phyloP scores from a whole-genome alignment of 805 yeast species.

The Pichia manshurica region DNA sequence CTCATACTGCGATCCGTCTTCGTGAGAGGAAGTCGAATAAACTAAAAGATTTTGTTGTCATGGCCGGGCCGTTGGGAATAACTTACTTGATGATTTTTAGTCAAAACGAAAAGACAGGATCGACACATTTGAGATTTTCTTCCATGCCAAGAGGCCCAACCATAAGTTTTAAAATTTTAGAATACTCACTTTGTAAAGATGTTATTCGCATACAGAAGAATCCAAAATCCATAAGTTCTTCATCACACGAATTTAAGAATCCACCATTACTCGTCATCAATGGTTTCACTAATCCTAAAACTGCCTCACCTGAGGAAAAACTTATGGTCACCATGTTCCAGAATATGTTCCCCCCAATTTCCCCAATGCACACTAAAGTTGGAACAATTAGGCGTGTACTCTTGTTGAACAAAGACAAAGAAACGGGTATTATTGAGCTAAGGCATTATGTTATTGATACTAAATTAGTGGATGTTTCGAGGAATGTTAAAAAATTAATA shows the following conservation, averaged over 20 bases:
- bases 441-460: conserved; percentile 90
- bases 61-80: conserved; percentile 96
- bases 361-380: conserved; percentile 76
- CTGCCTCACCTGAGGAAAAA: conserved; percentile 67
- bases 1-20: conserved; percentile 88
- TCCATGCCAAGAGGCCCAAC: conserved; percentile 95
- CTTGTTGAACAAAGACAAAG: conserved; percentile 67
- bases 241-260: conserved; percentile 52
- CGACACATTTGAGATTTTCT: conserved; percentile 75
- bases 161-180: conserved; percentile 68
- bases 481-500: conserved; percentile 65
- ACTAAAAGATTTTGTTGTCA: conserved; percentile 89
- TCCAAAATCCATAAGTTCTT: conserved; percentile 73
- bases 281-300: conserved; percentile 71
- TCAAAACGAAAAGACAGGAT: conserved; percentile 72
- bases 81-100: conserved; percentile 83
- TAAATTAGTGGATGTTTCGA: conserved; percentile 71
- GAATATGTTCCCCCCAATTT: conserved; percentile 91
- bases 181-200: conserved; percentile 79
- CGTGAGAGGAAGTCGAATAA: conserved; percentile 83
- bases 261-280: conserved; percentile 93
- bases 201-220: conserved; percentile 60
- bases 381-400: conserved; percentile 75
- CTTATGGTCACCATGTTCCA: conserved; percentile 85
- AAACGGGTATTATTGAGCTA: conserved; percentile 69